phyloP scores from a whole-genome alignment of 2,329 filamentous ascomycete species.

The Aspergillus costaricaensis region DNA sequence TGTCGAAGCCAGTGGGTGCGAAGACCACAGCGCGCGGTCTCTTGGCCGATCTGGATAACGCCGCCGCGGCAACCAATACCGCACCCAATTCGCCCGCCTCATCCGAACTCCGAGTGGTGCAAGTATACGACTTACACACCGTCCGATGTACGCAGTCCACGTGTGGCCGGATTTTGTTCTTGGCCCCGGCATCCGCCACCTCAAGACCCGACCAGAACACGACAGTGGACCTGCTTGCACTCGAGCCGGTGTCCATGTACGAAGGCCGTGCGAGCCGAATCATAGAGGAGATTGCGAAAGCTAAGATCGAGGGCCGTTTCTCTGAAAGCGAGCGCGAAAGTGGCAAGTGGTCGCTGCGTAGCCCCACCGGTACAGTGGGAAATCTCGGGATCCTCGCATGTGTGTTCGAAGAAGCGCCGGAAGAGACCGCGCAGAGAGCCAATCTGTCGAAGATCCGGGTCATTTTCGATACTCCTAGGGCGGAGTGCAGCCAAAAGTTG shows the following conservation, averaged over 20 bases:
- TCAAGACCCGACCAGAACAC: slow-evolving; percentile 24
- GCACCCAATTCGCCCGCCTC: slow-evolving; percentile 31
- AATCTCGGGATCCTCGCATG: slow-evolving; percentile 56
- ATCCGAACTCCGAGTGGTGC: slow-evolving; percentile 74
- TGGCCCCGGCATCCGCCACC: slow-evolving; percentile 33
- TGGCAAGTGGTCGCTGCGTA: slow-evolving; percentile 76
- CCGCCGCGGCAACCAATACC: slow-evolving; percentile 56
- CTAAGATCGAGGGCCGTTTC: slow-evolving; percentile 81
- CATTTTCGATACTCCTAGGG: slow-evolving; percentile 39
- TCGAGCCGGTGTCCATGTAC: slow-evolving; percentile 72
- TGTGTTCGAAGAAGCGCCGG: slow-evolving; percentile 48
- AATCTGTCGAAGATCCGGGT: slow-evolving; percentile 38
- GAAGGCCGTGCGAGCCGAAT: slow-evolving; percentile 75
- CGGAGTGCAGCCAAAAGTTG: slow-evolving; percentile 32
- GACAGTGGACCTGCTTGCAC: slow-evolving; percentile 59
- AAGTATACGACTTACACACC: slow-evolving; percentile 69
- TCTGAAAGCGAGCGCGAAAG: slow-evolving; percentile 80
- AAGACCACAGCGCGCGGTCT: slow-evolving; percentile 73
- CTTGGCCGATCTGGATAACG: slow-evolving; percentile 81
- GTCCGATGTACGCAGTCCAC: slow-evolving; percentile 64
- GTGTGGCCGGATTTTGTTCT: slow-evolving; percentile 42
- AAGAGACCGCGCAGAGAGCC: slow-evolving; percentile 53
- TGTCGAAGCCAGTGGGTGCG: slow-evolving; percentile 68
- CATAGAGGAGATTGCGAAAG: slow-evolving; percentile 83
- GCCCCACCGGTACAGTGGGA: slow-evolving; percentile 60